Evolutionary conservation across 2,329 filamentous ascomycete species (phyloP), one percentile per base, ranked within the genome.

Genomic region (Aspergillus hortae): DNA sequence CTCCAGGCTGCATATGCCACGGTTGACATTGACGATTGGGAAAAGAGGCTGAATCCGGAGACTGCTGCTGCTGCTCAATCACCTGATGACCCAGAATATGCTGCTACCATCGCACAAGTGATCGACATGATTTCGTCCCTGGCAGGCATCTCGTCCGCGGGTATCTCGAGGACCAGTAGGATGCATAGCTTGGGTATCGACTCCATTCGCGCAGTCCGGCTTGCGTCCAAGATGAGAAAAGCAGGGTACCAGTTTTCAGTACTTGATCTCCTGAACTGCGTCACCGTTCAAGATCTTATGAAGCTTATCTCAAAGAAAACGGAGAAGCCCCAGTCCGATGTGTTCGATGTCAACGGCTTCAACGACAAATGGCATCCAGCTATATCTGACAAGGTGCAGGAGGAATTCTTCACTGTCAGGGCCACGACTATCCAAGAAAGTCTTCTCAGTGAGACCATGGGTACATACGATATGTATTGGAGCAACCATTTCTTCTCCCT

Each of bases 391-490:
- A 60, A 57, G 14, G 49, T 66, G 14, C 30, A 36, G 5, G 58
- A 61, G 4, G 55, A 56, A 2, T 61, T 63, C 36, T 43, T 57
- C 35, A 54, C 67, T 14, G 45, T 68, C 7, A 66, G 64, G 1
- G 59, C 68, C 10, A 69, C 69, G 5, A 65, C 69, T 1, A 59
- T 74, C 12, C 71, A 74, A 49, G 71, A 74, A 46, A 68, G 69
- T 25, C 57, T 74, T 19, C 56, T 74, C 6, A 67, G 67, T 30
- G 72, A 75, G 60, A 73, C 69, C 1, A 68, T 74, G 66, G 58
- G 67, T 5, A 68, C 64, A 15, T 60, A 64, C 4, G 60, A 65
- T 21, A 63, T 69, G 43, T 74, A 75, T 54, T 74, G 71, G 71
- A 69, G 68, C 27, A 70, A 73, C 44, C 67, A 68, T 12, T 62